These are phyloP conservation scores for Trichopus zeylanicus DNA, from an alignment of 116 monocot species.

Conservation along the genomic window DNA sequence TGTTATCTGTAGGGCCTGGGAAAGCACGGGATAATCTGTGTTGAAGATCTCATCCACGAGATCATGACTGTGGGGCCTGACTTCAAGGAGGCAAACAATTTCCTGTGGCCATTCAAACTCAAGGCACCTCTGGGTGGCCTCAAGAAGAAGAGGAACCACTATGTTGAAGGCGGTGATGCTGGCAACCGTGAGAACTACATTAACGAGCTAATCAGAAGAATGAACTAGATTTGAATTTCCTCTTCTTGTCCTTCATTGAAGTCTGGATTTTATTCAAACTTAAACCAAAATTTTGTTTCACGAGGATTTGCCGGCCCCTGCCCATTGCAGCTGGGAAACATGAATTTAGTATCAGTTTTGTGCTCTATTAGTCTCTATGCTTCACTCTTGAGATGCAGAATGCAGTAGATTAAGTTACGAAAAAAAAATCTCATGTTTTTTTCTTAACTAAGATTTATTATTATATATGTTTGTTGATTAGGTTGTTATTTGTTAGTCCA, in stretches of 20 bases:
- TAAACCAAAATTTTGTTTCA: neutral
- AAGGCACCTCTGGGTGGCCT: conserved; percentile 91
- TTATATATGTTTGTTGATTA: no score
- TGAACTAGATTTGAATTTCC: conserved; percentile 42
- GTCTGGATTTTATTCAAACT: neutral
- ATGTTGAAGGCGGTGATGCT: conserved; percentile 97
- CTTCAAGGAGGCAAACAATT: conserved; percentile 96
- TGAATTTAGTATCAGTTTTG: no score
- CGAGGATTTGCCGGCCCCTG: no score
- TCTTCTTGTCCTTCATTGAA: neutral
- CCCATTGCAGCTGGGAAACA: no score
- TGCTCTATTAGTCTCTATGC: no score
- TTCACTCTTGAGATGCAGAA: no score
- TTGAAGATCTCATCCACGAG: conserved; percentile 90
- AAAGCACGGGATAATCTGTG: conserved; percentile 59
- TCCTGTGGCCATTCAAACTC: conserved; percentile 91
- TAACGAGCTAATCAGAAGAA: conserved; percentile 88
- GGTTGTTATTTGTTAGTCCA: no score
- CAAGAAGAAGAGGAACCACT: conserved; percentile 97
- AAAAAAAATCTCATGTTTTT: no score
- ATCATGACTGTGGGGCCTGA: conserved; percentile 85
- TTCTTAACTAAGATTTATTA: no score
- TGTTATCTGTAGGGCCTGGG: conserved; percentile 40
- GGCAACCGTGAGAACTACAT: conserved; percentile 87
- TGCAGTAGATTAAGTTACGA: no score